These are phyloP conservation scores for Eutrema heterophyllum DNA, from an alignment of 345 rosid genomes.

Conservation along the genomic window DNA sequence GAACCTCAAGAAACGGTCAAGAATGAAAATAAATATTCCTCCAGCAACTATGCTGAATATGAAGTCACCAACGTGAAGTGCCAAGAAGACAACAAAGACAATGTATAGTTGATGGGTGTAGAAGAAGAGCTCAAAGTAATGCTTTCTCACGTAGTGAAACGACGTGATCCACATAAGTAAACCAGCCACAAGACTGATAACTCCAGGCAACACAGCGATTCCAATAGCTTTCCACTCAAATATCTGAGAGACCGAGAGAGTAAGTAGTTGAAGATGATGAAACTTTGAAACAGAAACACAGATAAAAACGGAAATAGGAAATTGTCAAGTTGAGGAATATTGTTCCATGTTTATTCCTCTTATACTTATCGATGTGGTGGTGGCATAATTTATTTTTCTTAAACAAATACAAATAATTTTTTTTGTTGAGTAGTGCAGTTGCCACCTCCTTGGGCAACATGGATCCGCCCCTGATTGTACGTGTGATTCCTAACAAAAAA, in stretches of 20 bases:
- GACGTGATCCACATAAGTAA: constrained; percentile 89
- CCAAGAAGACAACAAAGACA: constrained; percentile 72
- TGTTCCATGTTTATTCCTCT: no score
- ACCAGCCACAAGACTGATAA: constrained; percentile 73
- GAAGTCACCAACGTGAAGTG: constrained; percentile 77
- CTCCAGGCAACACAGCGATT: constrained; percentile 64
- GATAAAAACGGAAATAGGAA: not conserved
- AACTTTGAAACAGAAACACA: not conserved
- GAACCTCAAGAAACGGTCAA: constrained; percentile 88
- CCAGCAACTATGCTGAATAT: constrained; percentile 71
- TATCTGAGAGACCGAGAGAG: constrained; percentile 39
- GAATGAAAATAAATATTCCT: constrained; percentile 70
- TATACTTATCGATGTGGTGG: no score
- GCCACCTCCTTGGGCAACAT: no score
- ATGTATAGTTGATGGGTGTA: constrained; percentile 88
- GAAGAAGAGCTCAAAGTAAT: constrained; percentile 82
- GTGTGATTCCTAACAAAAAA: not conserved
- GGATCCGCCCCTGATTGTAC: no score
- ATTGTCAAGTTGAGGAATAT: no score
- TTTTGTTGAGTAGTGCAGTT: no score
- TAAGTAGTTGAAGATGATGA: not conserved
- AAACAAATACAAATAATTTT: no score
- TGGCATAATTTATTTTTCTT: no score
- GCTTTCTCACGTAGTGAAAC: constrained; percentile 56
- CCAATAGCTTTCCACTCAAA: constrained; percentile 55